These are phyloP conservation scores for Geranium brycei DNA, from an alignment of 345 rosid species.

Conservation along the genomic window DNA sequence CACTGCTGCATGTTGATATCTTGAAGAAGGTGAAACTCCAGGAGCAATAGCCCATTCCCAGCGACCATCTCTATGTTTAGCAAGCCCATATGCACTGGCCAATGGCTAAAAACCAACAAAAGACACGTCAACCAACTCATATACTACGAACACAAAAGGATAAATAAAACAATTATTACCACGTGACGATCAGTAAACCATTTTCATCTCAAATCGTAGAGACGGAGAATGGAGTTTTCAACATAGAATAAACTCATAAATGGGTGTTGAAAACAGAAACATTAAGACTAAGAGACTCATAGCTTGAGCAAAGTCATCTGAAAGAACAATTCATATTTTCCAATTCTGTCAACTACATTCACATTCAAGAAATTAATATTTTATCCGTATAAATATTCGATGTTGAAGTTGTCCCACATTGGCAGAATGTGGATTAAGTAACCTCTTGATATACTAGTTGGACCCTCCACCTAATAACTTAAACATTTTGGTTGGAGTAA, in stretches of 20 bases:
- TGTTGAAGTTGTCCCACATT: too few species aligned
- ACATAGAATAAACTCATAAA: neutral
- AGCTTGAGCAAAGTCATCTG: neutral
- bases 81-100: slow-evolving; percentile 97
- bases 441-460: too few species aligned
- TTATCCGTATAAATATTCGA: too few species aligned
- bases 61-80: slow-evolving; percentile 98
- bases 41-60: slow-evolving; percentile 99
- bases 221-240: neutral
- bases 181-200: neutral
- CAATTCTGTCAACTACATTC: neutral
- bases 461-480: too few species aligned
- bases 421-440: too few species aligned
- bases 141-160: neutral
- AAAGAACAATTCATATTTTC: neutral
- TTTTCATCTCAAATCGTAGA: neutral
- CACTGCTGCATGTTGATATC: slow-evolving; percentile 99
- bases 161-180: neutral
- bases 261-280: neutral
- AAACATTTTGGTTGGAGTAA: too few species aligned
- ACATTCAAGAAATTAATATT: neutral
- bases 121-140: slow-evolving; percentile 9
- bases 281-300: neutral
- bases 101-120: slow-evolving; percentile 48
- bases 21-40: slow-evolving; percentile 92